Percentiles rank a stretch among this genome's conserved stretches.
These are phyloP conservation scores for Dipodascus geniculatus DNA, from an alignment of 805 yeast genomes.

Conservation along the genomic window DNA sequence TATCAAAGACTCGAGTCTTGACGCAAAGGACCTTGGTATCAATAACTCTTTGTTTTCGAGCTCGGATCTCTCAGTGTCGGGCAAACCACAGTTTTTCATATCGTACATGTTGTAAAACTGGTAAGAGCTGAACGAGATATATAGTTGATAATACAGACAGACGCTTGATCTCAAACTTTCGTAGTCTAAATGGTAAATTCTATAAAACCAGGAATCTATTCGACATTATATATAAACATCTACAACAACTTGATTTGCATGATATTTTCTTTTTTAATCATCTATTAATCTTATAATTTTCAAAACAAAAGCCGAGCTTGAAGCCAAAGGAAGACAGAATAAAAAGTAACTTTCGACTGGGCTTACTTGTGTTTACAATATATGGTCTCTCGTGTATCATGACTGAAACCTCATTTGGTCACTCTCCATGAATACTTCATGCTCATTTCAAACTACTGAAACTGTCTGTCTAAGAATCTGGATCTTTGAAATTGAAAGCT, in stretches of 20 bases:
- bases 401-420: not conserved
- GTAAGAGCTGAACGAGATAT: too few relatives aligned
- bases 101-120: not conserved
- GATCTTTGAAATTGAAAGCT: not conserved
- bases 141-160: too few relatives aligned
- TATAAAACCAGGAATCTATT: too few relatives aligned
- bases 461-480: not conserved
- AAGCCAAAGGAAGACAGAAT: not conserved
- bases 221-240: too few relatives aligned
- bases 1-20: not conserved
- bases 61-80: too few relatives aligned
- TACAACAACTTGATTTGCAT: not conserved
- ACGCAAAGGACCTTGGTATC: not conserved
- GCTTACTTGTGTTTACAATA: too few relatives aligned
- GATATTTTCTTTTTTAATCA: not conserved
- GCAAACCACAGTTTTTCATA: too few relatives aligned
- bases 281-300: not conserved
- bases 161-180: too few relatives aligned
- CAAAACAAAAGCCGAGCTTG: not conserved
- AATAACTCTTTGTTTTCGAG: not conserved
- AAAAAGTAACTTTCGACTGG: too few relatives aligned
- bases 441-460: not conserved
- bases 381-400: not conserved
- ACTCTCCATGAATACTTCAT: not conserved
- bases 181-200: not conserved